These are phyloP conservation scores for Lentinula guzmanii DNA, from an alignment of 768 basidiomycete species.

Conservation along the genomic window DNA sequence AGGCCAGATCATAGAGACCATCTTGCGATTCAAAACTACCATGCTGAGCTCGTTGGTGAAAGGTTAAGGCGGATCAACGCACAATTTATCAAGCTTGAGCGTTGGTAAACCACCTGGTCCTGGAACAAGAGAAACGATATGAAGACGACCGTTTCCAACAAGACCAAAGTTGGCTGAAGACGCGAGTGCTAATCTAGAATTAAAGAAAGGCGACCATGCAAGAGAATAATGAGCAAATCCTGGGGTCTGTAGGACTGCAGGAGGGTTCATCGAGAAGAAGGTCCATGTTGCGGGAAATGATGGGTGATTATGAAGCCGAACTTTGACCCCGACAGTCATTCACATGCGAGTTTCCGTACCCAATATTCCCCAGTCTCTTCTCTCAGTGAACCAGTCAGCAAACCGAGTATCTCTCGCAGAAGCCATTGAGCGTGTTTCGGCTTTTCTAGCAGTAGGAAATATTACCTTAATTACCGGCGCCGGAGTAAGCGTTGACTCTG, in stretches of 20 bases:
- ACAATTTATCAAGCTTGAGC: conserved; percentile 64
- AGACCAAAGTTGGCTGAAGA: conserved; percentile 92
- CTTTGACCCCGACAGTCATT: conserved; percentile 16
- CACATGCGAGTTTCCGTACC: conserved; percentile 80
- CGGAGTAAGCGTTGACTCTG: conserved; percentile 92
- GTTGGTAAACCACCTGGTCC: conserved; percentile 37
- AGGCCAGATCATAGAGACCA: conserved; percentile 84
- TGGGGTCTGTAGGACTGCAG: conserved; percentile 60
- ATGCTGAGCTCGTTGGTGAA: conserved; percentile 15
- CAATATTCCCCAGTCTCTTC: conserved; percentile 57
- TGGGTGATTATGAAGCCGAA: conserved; percentile 1
- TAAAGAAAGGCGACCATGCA: conserved; percentile 85
- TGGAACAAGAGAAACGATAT: conserved; percentile 49
- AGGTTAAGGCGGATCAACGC: conserved; percentile 24
- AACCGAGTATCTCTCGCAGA: conserved; percentile 37
- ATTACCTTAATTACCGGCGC: conserved; percentile 80
- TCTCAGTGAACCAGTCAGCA: conserved; percentile 34
- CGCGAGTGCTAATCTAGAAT: conserved; percentile 66
- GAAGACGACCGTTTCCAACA: conserved; percentile 91
- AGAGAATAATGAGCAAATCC: conserved; percentile 80
- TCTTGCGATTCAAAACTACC: conserved; percentile 85
- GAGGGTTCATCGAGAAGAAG: conserved; percentile 17
- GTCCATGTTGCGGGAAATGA: conserved; percentile 9
- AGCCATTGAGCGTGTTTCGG: conserved; percentile 54
- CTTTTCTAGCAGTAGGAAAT: conserved; percentile 67